A percentile compares a stretch with the other conserved stretches of the same genome.
These are phyloP conservation scores for Phytopythium boreale DNA, from an alignment of 352 stramenopile genomes.

Conservation along the genomic window DNA sequence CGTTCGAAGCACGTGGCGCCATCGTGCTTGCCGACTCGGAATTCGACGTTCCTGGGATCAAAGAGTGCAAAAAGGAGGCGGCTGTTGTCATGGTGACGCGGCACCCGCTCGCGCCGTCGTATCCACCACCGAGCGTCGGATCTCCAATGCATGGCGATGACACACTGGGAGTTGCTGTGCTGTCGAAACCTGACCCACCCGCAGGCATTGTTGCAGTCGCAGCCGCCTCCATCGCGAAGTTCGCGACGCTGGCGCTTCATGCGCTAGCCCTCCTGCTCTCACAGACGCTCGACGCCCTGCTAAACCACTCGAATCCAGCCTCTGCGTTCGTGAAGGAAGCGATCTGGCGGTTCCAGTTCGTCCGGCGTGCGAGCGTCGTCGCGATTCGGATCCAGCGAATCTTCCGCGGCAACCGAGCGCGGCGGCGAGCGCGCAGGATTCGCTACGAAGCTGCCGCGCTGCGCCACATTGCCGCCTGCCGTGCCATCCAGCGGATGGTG, in stretches of 20 bases:
- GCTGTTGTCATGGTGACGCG: slow-evolving; percentile 13
- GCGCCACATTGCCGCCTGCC: slow-evolving; percentile 27
- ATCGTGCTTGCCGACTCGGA: slow-evolving; percentile 50
- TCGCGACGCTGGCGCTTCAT: neutral
- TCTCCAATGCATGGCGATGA: neutral
- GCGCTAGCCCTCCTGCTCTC: neutral
- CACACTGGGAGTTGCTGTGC: neutral
- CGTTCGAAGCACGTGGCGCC: slow-evolving; percentile 39
- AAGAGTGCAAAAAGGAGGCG: slow-evolving; percentile 46
- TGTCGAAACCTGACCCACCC: neutral
- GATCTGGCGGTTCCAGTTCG: slow-evolving; percentile 61
- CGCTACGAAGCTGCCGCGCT: slow-evolving; percentile 36
- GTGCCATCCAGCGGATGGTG: slow-evolving; percentile 45
- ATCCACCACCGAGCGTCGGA: slow-evolving; percentile 20
- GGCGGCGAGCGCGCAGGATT: slow-evolving; percentile 37
- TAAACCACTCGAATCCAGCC: slow-evolving; percentile 39
- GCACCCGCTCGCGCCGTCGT: slow-evolving; percentile 54
- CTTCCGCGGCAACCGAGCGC: slow-evolving; percentile 60
- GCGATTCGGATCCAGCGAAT: slow-evolving; percentile 60
- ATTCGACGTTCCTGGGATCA: slow-evolving; percentile 60
- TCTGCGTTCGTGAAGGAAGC: slow-evolving; percentile 46
- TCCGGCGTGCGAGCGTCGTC: slow-evolving; percentile 44
- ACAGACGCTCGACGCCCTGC: slow-evolving; percentile 5
- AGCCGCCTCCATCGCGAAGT: neutral
- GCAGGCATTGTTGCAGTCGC: neutral